phyloP scores from a whole-genome alignment of 2,329 filamentous ascomycete genomes.

The Hymenoscyphus fraxineus region DNA sequence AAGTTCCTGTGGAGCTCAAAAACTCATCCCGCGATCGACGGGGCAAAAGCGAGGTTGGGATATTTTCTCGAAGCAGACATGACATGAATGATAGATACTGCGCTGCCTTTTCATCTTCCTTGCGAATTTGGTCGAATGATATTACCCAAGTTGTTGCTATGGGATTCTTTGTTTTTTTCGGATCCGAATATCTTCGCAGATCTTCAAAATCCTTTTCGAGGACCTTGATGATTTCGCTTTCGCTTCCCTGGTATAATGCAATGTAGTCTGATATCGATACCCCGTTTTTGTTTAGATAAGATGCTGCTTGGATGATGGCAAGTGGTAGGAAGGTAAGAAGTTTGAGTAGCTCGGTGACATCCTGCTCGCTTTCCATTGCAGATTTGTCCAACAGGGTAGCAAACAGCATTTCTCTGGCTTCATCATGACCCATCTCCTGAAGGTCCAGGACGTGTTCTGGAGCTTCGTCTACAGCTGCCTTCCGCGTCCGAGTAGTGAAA shows the following conservation, averaged over 20 bases:
- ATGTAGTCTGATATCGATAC: background rate
- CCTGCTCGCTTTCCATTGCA: background rate
- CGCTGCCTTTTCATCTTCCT: conserved; percentile 7
- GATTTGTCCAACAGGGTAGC: background rate
- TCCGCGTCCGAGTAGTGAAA: conserved; percentile 3
- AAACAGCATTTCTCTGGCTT: background rate
- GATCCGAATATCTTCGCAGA: conserved; percentile 3
- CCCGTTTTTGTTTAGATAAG: conserved; percentile 17
- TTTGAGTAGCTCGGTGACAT: background rate
- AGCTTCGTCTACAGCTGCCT: background rate
- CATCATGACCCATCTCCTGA: background rate
- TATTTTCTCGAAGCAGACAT: conserved; percentile 12
- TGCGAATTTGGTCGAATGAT: conserved; percentile 35
- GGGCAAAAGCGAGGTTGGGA: background rate
- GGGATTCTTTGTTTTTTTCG: conserved; percentile 14
- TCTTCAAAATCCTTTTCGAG: conserved; percentile 4
- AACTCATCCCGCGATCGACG: background rate
- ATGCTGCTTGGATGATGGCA: conserved; percentile 16
- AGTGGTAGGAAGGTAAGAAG: conserved; percentile 4
- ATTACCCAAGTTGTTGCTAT: conserved; percentile 37
- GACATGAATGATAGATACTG: conserved; percentile 18
- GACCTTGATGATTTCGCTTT: background rate
- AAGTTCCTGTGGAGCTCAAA: background rate
- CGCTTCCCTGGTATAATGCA: background rate
- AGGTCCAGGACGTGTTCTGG: background rate